Base-by-base conservation (phyloP, 2,329 filamentous ascomycete species). In the Fusarium cyanostomum region DNA sequence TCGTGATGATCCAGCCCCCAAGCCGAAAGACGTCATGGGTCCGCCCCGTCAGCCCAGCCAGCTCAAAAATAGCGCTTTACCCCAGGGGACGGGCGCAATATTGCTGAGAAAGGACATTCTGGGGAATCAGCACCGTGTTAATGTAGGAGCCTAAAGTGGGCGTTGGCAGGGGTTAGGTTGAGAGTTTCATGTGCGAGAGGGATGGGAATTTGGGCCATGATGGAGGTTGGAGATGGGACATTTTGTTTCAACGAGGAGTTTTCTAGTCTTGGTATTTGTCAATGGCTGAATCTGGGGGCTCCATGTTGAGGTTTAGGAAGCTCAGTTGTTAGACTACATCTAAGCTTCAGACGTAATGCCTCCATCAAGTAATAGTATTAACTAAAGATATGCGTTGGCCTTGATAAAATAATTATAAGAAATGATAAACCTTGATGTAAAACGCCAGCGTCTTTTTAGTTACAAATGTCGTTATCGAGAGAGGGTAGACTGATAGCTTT, bases 101-200 rank as follows among this genome's bases (percentile, higher is more conserved):
- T n/a, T n/a, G 21, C 21, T 21, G 39, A 26, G 52, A 35, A 12
- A 31, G 30, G 31, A 52, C 21, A 38, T 27, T 62, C 52, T 45
- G 54, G 42, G 62, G 59, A 60, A 65, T 63, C 49, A 60, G 59
- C 39, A 52, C 60, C 28, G 62, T 13, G 44, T 50, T 53, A 43
- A 65, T 63, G 44, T 57, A 49, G 62, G 24, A 65, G 62, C 59
- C 62, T 65, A 56, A 52, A 44, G 33, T 35, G 33, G 43, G 54
- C 35, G 43, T 34, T 33, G 44, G 39, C 45, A 35, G 59, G 43
- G 37, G 35, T 26, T 18, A 30, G 11, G 12, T 44, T 33, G 42
- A 10, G 16, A 46, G 52, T 37, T 41, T 18, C 51, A 26, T 15
- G 21, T 27, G 38, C 35, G 21, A 26, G 13, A 55, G 39, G 34